Base-by-base conservation (phyloP, 257 asterid genomes). In the Ajuga chamaepitys region DNA sequence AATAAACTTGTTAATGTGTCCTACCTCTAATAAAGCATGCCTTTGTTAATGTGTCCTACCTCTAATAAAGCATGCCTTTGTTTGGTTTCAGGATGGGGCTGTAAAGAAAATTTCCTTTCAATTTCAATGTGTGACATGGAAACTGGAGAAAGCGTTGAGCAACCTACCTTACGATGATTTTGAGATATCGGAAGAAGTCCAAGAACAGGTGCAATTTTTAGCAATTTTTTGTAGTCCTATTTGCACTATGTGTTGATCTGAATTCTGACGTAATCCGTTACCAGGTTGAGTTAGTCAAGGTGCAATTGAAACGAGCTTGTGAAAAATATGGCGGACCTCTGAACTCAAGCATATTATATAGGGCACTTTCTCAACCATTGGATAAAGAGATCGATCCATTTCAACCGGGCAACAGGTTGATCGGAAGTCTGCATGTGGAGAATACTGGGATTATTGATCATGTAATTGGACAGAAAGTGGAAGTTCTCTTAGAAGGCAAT, bases 141-240 rank as follows among this genome's bases (percentile, higher is more conserved):
- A 86, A 71, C 64, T 94, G 81, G 96, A 83, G 86, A 90, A 88
- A 70, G 86, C 92, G 1, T 65, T 94, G 64, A 80, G 74, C 28
- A 77, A 70, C 79, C 50, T 94, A 52, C 92, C 95, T 12, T 84
- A 73, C 52, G 85, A 74, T 61, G 84, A 85, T 38, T 82, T 88
- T 59, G 95, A 94, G 42, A 76, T 90, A 72, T 88, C 99, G 12
- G 97, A 94, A 79, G 99, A 94, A 85, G 97, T 94, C 16, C 84
- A 78, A 57, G 99, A 90, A 71, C 99, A 94, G 95, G 99, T 88
- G 38, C 64, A 76, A 69, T 66, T 40, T 32, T 65, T 59, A 68
- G 64, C 67, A 26, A n/a, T n/a, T 73, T 35, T 65, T 46, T 48
- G 1, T 38, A 14, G 10, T 65, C 57, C 20, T 44, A 18, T 46